These are phyloP conservation scores for Brassica balearica DNA, from an alignment of 441 rosid genomes.

Conservation along the genomic window DNA sequence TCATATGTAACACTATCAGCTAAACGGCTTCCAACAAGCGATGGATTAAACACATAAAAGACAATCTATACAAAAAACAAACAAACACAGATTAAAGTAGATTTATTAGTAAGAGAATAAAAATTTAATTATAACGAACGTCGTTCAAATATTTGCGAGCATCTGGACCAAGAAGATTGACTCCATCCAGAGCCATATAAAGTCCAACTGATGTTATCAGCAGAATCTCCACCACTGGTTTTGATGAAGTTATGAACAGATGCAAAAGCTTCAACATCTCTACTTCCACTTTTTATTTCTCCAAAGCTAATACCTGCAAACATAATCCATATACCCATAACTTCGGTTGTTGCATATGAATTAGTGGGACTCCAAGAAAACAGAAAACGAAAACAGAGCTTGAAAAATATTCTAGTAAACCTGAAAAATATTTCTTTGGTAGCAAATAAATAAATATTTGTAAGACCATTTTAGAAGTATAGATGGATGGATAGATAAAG, in stretches of 20 bases:
- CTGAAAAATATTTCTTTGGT: neutral
- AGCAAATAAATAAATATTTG: neutral
- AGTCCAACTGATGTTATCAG: constrained; percentile 59
- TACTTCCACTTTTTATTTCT: neutral
- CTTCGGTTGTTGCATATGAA: neutral
- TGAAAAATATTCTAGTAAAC: neutral
- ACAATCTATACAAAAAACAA: constrained; percentile 45
- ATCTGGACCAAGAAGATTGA: constrained; percentile 55
- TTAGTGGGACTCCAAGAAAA: neutral
- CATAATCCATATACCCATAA: constrained; percentile 3
- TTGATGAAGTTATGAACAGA: constrained; percentile 57
- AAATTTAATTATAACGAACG: constrained; percentile 36
- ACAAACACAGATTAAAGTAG: neutral
- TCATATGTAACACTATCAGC: constrained; percentile 59
- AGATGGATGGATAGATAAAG: neutral
- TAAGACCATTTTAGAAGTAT: neutral
- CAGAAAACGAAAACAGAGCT: neutral
- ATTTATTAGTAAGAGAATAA: neutral
- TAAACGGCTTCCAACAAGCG: constrained; percentile 57
- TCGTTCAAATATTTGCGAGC: constrained; percentile 53
- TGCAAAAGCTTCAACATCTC: constrained; percentile 49
- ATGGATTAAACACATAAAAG: constrained; percentile 65
- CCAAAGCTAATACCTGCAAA: constrained; percentile 23
- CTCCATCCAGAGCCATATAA: constrained; percentile 52
- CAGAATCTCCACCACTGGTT: constrained; percentile 64